These are phyloP conservation scores for Phytophthora kernoviae DNA, from an alignment of 352 stramenopile species.

Conservation along the genomic window DNA sequence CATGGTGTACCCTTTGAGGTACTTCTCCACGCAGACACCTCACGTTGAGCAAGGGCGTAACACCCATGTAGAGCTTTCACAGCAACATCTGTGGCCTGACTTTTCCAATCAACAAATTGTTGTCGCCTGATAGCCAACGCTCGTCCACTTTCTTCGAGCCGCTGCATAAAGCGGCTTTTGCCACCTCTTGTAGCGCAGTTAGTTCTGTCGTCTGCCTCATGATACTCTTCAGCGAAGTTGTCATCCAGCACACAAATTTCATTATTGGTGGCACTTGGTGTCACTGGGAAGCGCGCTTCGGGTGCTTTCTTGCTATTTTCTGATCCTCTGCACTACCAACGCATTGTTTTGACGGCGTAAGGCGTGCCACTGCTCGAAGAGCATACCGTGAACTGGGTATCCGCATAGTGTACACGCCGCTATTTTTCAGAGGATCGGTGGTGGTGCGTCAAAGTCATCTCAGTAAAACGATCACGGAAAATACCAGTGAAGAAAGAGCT, in stretches of 20 bases:
- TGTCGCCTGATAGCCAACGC: conserved; percentile 12
- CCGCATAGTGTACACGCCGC: conserved; percentile 3
- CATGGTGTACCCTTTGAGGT: conserved; percentile 3
- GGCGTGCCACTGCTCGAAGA: not conserved
- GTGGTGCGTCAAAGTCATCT: not conserved
- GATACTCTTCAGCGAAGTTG: conserved; percentile 10
- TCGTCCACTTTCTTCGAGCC: conserved; percentile 4
- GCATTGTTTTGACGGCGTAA: conserved; percentile 6
- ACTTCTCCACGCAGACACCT: conserved; percentile 15
- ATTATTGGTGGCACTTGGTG: not conserved
- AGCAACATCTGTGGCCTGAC: conserved; percentile 8
- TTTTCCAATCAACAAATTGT: conserved; percentile 22
- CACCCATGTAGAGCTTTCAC: conserved; percentile 19
- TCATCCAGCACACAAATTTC: conserved; percentile 9
- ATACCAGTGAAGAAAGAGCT: not conserved
- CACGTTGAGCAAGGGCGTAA: conserved; percentile 19
- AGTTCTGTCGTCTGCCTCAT: not conserved
- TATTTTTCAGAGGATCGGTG: too few species aligned
- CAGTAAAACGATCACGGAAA: not conserved
- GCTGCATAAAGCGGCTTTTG: not conserved
- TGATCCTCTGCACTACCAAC: conserved; percentile 1
- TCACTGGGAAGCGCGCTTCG: not conserved
- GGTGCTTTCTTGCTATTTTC: conserved; percentile 6
- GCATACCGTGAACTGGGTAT: not conserved
- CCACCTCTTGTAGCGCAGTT: not conserved